Evolutionary conservation across 2,329 filamentous ascomycete genomes (phyloP).

Genomic region (Trichophaea hybrida): DNA sequence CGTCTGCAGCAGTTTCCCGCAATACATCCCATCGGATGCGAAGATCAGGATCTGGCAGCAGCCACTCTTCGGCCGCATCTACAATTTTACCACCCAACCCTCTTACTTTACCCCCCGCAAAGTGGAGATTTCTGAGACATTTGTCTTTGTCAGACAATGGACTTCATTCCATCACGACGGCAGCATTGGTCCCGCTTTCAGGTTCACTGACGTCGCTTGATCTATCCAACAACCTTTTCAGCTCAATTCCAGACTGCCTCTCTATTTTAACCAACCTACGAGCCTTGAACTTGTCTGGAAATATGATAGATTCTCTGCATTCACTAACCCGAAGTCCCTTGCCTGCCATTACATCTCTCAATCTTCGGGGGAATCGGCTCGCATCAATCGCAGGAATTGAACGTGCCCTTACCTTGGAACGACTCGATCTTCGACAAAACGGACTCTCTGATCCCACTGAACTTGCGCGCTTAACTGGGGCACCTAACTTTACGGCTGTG

Average conservation of each 20-base stretch:
- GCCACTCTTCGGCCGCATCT: constrained; percentile 46
- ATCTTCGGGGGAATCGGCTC: constrained; percentile 77
- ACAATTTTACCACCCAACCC: constrained; percentile 18
- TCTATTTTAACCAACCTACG: constrained; percentile 74
- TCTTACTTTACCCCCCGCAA: constrained; percentile 53
- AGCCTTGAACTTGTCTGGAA: constrained; percentile 84
- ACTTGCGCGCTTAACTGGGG: constrained; percentile 72
- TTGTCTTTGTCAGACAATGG: constrained; percentile 85
- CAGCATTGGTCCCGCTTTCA: constrained; percentile 66
- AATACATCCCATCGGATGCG: constrained; percentile 60
- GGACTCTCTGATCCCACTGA: constrained; percentile 80
- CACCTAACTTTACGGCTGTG: constrained; percentile 81
- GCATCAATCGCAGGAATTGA: constrained; percentile 80
- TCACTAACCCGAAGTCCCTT: constrained; percentile 74
- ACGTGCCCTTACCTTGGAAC: constrained; percentile 71
- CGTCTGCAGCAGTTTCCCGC: constrained; percentile 41
- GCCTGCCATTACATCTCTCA: constrained; percentile 84
- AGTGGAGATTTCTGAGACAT: constrained; percentile 91
- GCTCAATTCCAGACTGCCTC: constrained; percentile 84
- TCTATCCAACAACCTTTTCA: constrained; percentile 81
- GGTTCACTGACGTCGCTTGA: constrained; percentile 86
- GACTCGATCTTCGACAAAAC: constrained; percentile 84
- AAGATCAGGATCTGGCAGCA: constrained; percentile 83
- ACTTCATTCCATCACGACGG: constrained; percentile 60
- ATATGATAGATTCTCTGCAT: constrained; percentile 92